Conservation (phyloP, 768 basidiomycete genomes). For the Leccinellum albellum region DNA sequence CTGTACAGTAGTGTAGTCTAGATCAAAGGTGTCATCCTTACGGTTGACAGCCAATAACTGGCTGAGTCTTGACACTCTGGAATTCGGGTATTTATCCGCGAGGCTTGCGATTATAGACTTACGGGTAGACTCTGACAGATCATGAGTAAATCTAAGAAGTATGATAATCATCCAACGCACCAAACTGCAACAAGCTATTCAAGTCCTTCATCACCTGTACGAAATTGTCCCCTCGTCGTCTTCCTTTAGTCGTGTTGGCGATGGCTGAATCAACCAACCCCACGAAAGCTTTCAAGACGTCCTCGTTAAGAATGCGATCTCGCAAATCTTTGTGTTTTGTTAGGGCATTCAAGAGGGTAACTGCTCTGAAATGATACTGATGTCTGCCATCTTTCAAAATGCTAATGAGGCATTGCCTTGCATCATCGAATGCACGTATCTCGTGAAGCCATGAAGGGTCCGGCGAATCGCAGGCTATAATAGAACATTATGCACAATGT, state of each 20-base stretch:
- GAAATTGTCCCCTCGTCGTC: conserved; percentile 5
- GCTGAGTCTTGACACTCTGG: conserved; percentile 6
- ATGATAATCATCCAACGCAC: conserved; percentile 4
- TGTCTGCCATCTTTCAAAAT: conserved; percentile 14
- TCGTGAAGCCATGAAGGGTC: not conserved
- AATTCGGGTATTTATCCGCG: not conserved
- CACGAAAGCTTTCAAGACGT: conserved; percentile 14
- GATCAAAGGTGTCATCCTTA: conserved; percentile 1
- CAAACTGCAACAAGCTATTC: conserved; percentile 12
- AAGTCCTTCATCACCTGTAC: conserved; percentile 21
- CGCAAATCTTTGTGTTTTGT: conserved; percentile 15
- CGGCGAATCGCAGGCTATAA: conserved; percentile 8
- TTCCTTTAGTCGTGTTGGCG: not conserved
- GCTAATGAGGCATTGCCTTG: conserved; percentile 7
- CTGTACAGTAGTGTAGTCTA: not conserved
- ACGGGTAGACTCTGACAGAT: conserved; percentile 7
- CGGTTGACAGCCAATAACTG: conserved; percentile 12
- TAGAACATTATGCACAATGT: not conserved
- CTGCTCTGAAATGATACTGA: conserved; percentile 16
- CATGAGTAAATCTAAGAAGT: not conserved
- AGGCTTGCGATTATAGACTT: not conserved
- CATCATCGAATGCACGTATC: conserved; percentile 8
- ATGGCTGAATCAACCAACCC: conserved; percentile 13
- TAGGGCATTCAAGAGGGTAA: conserved; percentile 21
- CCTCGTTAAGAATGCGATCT: conserved; percentile 11